Conservation (phyloP, 78 protist species). For the Dictyostelium citrinum region DNA sequence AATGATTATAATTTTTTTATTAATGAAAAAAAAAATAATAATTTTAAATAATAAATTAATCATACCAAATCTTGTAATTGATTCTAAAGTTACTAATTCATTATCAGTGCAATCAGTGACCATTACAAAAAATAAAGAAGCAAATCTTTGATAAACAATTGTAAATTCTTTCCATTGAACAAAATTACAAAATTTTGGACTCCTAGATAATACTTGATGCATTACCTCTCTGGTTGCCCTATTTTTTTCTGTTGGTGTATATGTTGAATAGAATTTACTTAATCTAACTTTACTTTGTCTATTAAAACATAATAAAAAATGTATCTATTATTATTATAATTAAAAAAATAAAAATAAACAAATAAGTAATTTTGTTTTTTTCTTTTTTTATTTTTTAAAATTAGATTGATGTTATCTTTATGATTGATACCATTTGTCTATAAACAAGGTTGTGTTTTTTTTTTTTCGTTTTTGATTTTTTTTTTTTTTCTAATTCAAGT, state of each 20-base stretch:
- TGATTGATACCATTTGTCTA: neutral
- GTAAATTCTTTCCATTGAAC: conserved; percentile 90
- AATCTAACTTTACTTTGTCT: conserved; percentile 63
- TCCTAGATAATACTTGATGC: conserved; percentile 79
- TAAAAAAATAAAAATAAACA: neutral
- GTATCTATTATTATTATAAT: conserved; percentile 17
- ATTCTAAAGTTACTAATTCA: conserved; percentile 94
- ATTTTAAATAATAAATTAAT: no score
- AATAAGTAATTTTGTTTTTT: neutral
- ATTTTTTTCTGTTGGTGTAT: conserved; percentile 75
- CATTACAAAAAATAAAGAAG: conserved; percentile 87
- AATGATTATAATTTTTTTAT: no score
- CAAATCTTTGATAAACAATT: conserved; percentile 90
- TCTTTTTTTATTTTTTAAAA: neutral
- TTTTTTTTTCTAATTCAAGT: no score
- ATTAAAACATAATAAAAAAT: conserved; percentile 37
- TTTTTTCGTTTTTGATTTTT: neutral
- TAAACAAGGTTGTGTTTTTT: neutral
- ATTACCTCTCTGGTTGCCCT: conserved; percentile 80
- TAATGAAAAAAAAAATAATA: no score
- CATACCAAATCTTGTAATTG: conserved; percentile 91
- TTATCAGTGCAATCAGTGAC: conserved; percentile 91
- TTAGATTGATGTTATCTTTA: neutral
- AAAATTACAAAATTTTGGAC: conserved; percentile 92
- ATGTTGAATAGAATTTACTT: conserved; percentile 30